Percentiles rank a stretch among this genome's conserved stretches.
Conservation (phyloP, 352 stramenopile species). For the Elongisporangium anandrum region DNA sequence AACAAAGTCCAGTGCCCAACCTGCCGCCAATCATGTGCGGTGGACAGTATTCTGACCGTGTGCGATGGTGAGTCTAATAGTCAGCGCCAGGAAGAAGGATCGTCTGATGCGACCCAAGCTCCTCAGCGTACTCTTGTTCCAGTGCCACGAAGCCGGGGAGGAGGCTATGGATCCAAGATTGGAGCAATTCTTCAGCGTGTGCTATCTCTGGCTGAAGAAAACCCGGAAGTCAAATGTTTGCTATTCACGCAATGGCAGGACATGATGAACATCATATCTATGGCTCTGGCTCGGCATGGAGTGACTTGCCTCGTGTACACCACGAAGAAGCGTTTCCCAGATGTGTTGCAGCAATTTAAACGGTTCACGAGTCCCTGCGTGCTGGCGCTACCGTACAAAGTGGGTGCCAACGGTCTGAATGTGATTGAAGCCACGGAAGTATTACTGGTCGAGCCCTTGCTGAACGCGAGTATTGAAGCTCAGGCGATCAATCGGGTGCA, state of each 20-base stretch:
- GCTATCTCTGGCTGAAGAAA: slow-evolving; percentile 30
- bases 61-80: slow-evolving; percentile 6
- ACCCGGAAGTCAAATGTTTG: slow-evolving; percentile 78
- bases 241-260: slow-evolving; percentile 92
- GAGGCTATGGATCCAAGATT: slow-evolving; percentile 66
- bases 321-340: slow-evolving; percentile 46
- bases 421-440: slow-evolving; percentile 90
- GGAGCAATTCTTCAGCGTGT: slow-evolving; percentile 56
- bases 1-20: slow-evolving; percentile 51
- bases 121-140: not conserved
- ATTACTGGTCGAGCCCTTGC: slow-evolving; percentile 87
- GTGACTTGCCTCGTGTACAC: slow-evolving; percentile 74
- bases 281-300: slow-evolving; percentile 27
- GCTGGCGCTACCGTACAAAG: slow-evolving; percentile 79
- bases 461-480: slow-evolving; percentile 82
- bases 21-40: slow-evolving; percentile 31
- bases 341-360: slow-evolving; percentile 52
- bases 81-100: not conserved
- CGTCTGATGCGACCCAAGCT: not conserved
- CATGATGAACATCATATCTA: slow-evolving; percentile 44
- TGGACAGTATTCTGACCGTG: slow-evolving; percentile 20
- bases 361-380: slow-evolving; percentile 41
- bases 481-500: slow-evolving; percentile 90
- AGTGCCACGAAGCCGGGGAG: slow-evolving; percentile 9
- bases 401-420: slow-evolving; percentile 91